Evolutionary conservation across 371 early-diverging fungal genomes (phyloP).

Genomic region (Mucor indicus): DNA sequence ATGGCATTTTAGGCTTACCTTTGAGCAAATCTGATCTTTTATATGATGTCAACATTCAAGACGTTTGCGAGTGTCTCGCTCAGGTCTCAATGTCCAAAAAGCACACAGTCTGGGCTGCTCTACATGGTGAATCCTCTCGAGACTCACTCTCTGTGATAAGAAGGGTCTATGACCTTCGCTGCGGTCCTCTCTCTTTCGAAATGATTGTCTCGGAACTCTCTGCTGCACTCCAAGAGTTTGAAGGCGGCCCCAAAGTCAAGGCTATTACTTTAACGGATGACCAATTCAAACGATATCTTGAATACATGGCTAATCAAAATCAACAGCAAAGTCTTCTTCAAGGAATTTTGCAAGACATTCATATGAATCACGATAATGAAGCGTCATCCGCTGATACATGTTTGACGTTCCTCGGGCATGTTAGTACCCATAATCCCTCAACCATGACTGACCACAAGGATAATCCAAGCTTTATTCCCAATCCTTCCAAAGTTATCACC

Average conservation of each 20-base stretch:
- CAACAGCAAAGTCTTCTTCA: not conserved
- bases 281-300: constrained; percentile 1
- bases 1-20: constrained; percentile 12
- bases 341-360: not conserved
- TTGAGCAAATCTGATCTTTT: constrained; percentile 3
- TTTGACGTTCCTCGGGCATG: no score
- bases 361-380: not conserved
- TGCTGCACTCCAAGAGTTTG: no score
- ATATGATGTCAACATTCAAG: constrained; percentile 15
- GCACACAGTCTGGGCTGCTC: not conserved
- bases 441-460: not conserved
- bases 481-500: not conserved
- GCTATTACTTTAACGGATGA: constrained; percentile 4
- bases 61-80: constrained; percentile 12
- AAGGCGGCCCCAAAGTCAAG: no score
- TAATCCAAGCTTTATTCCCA: not conserved
- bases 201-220: no score
- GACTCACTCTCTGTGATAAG: not conserved
- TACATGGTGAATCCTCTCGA: not conserved
- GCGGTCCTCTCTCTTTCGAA: not conserved
- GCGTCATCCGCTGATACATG: not conserved
- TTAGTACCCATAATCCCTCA: no score
- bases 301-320: not conserved
- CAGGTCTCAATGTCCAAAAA: constrained; percentile 6
- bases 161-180: constrained; percentile 6